phyloP scores from a whole-genome alignment of 2,329 filamentous ascomycete genomes.

The Ophiosphaerella narmari region DNA sequence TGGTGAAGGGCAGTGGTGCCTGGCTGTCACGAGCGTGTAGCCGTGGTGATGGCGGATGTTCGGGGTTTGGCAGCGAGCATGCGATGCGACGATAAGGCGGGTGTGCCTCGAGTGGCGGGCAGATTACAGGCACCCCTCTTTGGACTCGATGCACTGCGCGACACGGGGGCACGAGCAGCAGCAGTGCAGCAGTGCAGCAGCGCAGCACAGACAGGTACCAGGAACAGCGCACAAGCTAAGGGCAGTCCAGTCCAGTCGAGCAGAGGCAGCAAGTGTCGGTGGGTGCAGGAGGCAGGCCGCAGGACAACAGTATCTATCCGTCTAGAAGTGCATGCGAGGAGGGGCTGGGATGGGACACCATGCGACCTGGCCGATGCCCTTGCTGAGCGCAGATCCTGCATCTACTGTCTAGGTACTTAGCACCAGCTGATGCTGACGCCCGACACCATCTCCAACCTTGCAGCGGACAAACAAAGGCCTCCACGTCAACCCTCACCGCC shows the following conservation, averaged over 20 bases:
- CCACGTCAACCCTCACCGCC: constrained; percentile 23
- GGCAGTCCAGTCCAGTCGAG: constrained; percentile 13
- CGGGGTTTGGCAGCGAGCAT: constrained; percentile 31
- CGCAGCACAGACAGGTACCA: constrained; percentile 23
- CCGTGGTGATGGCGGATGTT: constrained; percentile 30
- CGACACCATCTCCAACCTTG: constrained; percentile 21
- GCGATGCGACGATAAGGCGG: constrained; percentile 28
- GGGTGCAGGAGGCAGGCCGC: constrained; percentile 14
- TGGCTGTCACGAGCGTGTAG: constrained; percentile 17
- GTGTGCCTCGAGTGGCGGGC: constrained; percentile 27
- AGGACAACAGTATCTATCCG: constrained; percentile 14
- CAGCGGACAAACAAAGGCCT: constrained; percentile 8
- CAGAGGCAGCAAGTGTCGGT: constrained; percentile 26
- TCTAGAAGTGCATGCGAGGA: constrained; percentile 32
- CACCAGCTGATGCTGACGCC: constrained; percentile 17
- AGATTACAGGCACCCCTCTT: constrained; percentile 21
- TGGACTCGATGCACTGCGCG: constrained; percentile 24
- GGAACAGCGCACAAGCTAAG: constrained; percentile 16
- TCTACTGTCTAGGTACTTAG: background rate
- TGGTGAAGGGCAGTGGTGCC: constrained; percentile 1
- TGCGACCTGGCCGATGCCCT: constrained; percentile 11
- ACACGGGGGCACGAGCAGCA: constrained; percentile 31
- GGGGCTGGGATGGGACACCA: constrained; percentile 26
- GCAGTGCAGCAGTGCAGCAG: constrained; percentile 10
- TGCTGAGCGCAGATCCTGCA: constrained; percentile 22